phyloP scores from a whole-genome alignment of 371 early-diverging fungal species.

The Zopfochytrium polystomum region DNA sequence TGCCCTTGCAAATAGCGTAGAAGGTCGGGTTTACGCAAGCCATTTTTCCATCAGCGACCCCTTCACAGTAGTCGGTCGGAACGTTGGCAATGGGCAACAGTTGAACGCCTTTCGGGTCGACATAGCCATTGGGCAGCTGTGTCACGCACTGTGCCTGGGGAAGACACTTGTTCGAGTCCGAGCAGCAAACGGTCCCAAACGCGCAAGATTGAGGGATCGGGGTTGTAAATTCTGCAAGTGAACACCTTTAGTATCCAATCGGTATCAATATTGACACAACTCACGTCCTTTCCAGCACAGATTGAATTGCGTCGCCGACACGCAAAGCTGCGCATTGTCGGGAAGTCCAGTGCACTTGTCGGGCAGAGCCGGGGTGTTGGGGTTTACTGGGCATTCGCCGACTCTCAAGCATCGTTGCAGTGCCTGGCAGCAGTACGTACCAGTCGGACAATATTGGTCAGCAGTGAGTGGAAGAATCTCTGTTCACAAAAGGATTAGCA shows the following conservation, averaged over 20 bases:
- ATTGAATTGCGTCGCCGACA: conserved; percentile 9
- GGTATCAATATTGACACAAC: not conserved
- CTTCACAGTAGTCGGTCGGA: conserved; percentile 3
- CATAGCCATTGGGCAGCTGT: conserved; percentile 7
- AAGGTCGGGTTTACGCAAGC: conserved; percentile 12
- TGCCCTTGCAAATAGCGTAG: conserved; percentile 8
- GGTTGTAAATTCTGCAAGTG: not conserved
- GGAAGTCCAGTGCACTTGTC: conserved; percentile 5
- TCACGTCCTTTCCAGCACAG: conserved; percentile 11
- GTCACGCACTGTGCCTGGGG: conserved; percentile 2
- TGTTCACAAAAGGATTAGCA: not conserved
- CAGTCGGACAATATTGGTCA: conserved; percentile 18
- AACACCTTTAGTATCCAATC: no score
- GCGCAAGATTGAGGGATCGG: not conserved
- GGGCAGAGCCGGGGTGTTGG: not conserved
- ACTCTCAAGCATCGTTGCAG: not conserved
- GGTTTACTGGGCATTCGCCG: not conserved
- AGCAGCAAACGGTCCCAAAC: conserved; percentile 21
- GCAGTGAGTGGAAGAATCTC: not conserved
- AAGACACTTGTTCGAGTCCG: conserved; percentile 11
- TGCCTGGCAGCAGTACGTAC: conserved; percentile 5
- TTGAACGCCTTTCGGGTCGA: not conserved
- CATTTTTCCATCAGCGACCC: not conserved
- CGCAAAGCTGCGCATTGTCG: conserved; percentile 4
- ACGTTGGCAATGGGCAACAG: not conserved